Conservation (phyloP, 2,329 filamentous ascomycete species). For the Phaeosphaeria sp. region DNA sequence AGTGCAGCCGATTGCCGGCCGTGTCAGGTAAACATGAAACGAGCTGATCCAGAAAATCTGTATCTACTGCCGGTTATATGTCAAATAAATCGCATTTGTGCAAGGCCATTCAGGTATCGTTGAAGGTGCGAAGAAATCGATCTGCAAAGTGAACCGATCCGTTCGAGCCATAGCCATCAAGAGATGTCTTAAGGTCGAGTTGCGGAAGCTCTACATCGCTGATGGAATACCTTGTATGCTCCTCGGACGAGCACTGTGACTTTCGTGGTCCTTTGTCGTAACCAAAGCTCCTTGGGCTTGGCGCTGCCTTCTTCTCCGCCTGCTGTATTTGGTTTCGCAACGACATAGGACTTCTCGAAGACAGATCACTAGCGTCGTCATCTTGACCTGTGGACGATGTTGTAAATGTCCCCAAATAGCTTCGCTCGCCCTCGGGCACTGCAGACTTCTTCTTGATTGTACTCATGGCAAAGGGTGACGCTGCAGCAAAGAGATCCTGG, state of each 20-base stretch:
- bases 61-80: background rate
- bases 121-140: constrained; percentile 32
- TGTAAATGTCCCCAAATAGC: constrained; percentile 31
- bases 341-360: constrained; percentile 28
- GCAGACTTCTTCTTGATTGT: constrained; percentile 49
- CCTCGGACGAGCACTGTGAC: background rate
- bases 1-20: constrained; percentile 8
- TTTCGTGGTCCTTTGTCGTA: constrained; percentile 17
- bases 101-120: constrained; percentile 14
- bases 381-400: constrained; percentile 16
- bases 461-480: constrained; percentile 49
- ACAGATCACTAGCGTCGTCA: constrained; percentile 8
- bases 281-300: constrained; percentile 21
- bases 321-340: constrained; percentile 31
- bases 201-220: constrained; percentile 24
- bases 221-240: background rate
- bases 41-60: background rate
- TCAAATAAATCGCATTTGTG: background rate
- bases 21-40: background rate
- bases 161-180: constrained; percentile 29
- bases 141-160: constrained; percentile 34
- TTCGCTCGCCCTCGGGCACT: constrained; percentile 17
- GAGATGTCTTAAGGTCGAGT: constrained; percentile 28
- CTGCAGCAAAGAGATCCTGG: constrained; percentile 53
- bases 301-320: constrained; percentile 32